phyloP scores from a whole-genome alignment of 331 rosid species.

The Arachis monticola region DNA sequence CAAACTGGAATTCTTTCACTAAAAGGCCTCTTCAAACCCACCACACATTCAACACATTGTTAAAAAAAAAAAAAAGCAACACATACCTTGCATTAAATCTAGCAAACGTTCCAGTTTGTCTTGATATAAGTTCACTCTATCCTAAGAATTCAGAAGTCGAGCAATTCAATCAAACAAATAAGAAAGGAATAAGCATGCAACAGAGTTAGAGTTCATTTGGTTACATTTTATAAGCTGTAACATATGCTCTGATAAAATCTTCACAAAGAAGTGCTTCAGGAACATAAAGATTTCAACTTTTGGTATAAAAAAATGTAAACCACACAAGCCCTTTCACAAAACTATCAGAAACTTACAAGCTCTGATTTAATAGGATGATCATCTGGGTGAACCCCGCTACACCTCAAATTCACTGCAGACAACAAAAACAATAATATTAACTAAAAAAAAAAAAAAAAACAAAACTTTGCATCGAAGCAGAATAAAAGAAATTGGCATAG shows the following conservation, averaged over 20 bases:
- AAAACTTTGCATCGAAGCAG: not conserved
- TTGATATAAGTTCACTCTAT: conserved; percentile 69
- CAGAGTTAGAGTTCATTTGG: not conserved
- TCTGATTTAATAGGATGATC: conserved; percentile 81
- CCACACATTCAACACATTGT: conserved; percentile 27
- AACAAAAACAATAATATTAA: conserved; percentile 4
- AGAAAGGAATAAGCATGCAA: conserved; percentile 11
- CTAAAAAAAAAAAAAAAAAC: not conserved
- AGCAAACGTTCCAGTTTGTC: conserved; percentile 64
- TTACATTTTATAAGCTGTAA: not conserved
- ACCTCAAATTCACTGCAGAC: conserved; percentile 79
- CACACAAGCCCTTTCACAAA: not conserved
- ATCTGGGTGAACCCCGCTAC: conserved; percentile 74
- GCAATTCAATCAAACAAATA: conserved; percentile 19
- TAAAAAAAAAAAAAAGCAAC: not conserved
- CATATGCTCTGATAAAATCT: not conserved
- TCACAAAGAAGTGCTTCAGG: not conserved
- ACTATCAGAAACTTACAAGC: conserved; percentile 62
- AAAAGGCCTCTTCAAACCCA: not conserved
- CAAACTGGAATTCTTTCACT: conserved; percentile 10
- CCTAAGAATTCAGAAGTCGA: conserved; percentile 54
- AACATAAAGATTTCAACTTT: not conserved
- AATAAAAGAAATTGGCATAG: not conserved
- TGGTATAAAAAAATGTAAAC: not conserved
- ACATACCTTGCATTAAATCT: conserved; percentile 72